These are phyloP conservation scores for Cadophora gregata DNA, from an alignment of 2,329 filamentous ascomycete genomes.

Conservation along the genomic window DNA sequence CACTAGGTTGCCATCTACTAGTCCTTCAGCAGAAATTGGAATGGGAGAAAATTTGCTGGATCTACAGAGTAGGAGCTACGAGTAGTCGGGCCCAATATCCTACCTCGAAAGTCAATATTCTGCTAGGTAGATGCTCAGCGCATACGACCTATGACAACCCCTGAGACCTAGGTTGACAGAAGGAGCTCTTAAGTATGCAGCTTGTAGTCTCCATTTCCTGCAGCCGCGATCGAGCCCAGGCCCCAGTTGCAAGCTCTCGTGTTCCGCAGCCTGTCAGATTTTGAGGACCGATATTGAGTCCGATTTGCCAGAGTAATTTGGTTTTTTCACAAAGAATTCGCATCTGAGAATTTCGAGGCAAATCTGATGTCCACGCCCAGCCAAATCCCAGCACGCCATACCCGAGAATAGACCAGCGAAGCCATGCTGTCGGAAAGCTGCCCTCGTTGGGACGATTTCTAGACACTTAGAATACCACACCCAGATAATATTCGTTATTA, in stretches of 20 bases:
- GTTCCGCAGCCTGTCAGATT: background rate
- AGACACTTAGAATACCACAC: background rate
- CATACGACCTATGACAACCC: background rate
- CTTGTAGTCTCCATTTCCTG: background rate
- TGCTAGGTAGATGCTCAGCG: background rate
- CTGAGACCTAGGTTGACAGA: background rate
- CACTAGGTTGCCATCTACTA: background rate
- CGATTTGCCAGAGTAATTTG: background rate
- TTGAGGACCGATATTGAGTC: background rate
- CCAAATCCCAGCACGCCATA: background rate
- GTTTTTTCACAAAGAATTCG: background rate
- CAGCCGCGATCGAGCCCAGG: background rate
- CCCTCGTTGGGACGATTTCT: background rate
- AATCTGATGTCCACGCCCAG: background rate
- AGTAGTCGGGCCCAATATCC: background rate
- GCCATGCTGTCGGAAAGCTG: conserved; percentile 6
- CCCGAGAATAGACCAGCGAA: background rate
- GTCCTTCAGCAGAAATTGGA: conserved; percentile 1
- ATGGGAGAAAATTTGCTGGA: background rate
- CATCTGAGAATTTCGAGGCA: background rate
- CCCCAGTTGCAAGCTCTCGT: background rate
- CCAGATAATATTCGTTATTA: background rate
- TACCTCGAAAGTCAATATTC: background rate
- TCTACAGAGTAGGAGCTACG: too few relatives aligned
- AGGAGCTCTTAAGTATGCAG: background rate